A percentile compares a stretch with the other conserved stretches of the same genome.
phyloP scores from a whole-genome alignment of 495 filamentous ascomycete genomes.

The Tuber microsphaerosporum region DNA sequence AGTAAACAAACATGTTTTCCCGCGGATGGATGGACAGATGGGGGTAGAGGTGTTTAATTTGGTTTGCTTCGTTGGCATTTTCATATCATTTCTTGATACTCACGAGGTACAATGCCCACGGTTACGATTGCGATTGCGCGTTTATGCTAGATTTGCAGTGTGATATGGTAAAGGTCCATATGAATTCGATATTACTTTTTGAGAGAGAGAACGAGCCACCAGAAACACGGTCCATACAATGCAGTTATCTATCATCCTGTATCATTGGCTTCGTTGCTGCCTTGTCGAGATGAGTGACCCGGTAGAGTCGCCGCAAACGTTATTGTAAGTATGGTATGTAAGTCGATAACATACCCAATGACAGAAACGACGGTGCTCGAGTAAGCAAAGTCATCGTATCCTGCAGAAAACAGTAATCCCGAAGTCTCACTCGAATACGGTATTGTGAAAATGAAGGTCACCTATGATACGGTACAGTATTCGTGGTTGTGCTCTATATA shows the following conservation, averaged over 20 bases:
- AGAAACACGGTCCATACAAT: not conserved
- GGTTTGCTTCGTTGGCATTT: slow-evolving; percentile 5
- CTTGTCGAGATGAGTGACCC: not conserved
- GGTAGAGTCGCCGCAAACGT: not conserved
- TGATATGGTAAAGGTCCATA: slow-evolving; percentile 4
- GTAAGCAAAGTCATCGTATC: not conserved
- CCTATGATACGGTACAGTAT: not conserved
- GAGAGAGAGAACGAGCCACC: not conserved
- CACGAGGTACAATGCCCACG: not conserved
- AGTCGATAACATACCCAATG: not conserved
- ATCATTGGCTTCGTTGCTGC: not conserved
- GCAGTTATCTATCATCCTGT: not conserved
- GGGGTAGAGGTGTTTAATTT: not conserved
- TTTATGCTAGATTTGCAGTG: not conserved
- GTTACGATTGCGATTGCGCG: slow-evolving; percentile 4
- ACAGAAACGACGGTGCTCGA: not conserved
- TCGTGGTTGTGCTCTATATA: not conserved
- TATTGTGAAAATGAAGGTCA: not conserved
- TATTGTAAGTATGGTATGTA: not conserved
- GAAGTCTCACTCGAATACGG: not conserved
- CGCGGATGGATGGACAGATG: not conserved
- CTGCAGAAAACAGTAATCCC: not conserved
- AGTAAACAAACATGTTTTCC: slow-evolving; percentile 3
- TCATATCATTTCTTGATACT: slow-evolving; percentile 4
- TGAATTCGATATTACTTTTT: slow-evolving; percentile 5